Conservation (phyloP, 1,284 basidiomycete genomes). For the Irpex rosettiformis region DNA sequence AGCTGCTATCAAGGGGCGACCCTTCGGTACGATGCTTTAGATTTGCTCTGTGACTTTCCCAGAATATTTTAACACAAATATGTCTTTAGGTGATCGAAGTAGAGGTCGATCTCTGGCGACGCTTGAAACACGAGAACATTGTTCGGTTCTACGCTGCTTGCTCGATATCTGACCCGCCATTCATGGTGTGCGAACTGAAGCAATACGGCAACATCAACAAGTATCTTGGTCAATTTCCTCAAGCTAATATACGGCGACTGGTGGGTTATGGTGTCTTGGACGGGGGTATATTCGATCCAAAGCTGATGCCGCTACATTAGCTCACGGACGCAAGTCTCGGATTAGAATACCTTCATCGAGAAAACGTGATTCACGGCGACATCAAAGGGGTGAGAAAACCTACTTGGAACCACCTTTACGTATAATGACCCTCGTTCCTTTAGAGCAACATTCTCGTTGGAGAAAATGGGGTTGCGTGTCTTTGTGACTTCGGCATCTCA, state of each 20-base stretch:
- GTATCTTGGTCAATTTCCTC: background rate
- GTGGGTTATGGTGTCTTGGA: background rate
- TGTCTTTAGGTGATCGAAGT: constrained; percentile 8
- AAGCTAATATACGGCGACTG: background rate
- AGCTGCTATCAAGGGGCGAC: constrained; percentile 7
- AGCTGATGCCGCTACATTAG: constrained; percentile 4
- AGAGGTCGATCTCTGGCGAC: constrained; percentile 17
- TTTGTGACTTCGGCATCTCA: constrained; percentile 19
- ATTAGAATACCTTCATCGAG: constrained; percentile 14
- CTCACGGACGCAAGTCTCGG: constrained; percentile 15
- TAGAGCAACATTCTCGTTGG: constrained; percentile 20
- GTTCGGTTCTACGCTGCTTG: constrained; percentile 5
- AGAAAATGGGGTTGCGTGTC: constrained; percentile 12
- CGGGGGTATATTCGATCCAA: background rate
- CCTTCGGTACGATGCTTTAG: background rate
- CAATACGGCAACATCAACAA: constrained; percentile 1
- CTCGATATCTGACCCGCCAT: constrained; percentile 6
- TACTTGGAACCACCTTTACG: background rate
- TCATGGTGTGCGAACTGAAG: constrained; percentile 9
- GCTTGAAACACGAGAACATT: constrained; percentile 8
- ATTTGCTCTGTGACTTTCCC: background rate
- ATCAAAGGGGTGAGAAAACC: constrained; percentile 16
- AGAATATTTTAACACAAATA: background rate
- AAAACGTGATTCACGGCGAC: constrained; percentile 16
- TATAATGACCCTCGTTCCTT: background rate